Base-by-base conservation (phyloP, 2,329 filamentous ascomycete genomes). In the Epichloe coenophiala region DNA sequence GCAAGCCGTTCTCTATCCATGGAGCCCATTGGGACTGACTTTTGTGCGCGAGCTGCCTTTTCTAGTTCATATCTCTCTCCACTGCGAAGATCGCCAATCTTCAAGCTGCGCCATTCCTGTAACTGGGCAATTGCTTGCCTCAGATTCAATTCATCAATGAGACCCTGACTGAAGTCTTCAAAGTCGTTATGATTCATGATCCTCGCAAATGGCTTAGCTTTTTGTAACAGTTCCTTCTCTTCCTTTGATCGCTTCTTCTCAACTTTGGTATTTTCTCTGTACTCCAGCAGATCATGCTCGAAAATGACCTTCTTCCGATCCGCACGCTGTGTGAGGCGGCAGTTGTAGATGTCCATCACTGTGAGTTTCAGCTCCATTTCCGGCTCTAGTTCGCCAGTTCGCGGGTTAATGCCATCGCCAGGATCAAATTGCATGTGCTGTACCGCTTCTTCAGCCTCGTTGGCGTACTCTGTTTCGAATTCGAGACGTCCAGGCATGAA, bases 381-480 rank as follows among this genome's bases (percentile, higher is more conserved):
- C 0, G 93, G 89, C 60, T 98, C 93, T 52, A 94, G 74, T 62
- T 94, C 84, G 54, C 87, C 86, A 0, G 89, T 95, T 3, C 76
- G 72, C 1, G 86, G 83, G 61, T 95, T 95, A 57, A 95, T 75
- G 51, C 93, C 93, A 68, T 96, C 91, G 27, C 93, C 93, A 0
- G 93, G 91, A 51, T 97, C 91, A 61, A 98, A 98, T 56, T 94
- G 86, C 90, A 98, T 97, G 56, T 95, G 83, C 65, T 98, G 93
- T 2, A 98, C 93, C 0, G 91, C 91, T 68, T 97, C 94, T 70
- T 98, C 93, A 1, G 93, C 93, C 61, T 98, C 93, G 61, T 98
- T 98, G 61, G 91, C 87, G 63, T 95, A 93, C 61, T 98, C 93
- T 0, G 88, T 96, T 73, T 98, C 93, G 56, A 98, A 98, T 62